Evolutionary conservation across 2,329 filamentous ascomycete species (phyloP).

Genomic region (Hypocreales sp.): DNA sequence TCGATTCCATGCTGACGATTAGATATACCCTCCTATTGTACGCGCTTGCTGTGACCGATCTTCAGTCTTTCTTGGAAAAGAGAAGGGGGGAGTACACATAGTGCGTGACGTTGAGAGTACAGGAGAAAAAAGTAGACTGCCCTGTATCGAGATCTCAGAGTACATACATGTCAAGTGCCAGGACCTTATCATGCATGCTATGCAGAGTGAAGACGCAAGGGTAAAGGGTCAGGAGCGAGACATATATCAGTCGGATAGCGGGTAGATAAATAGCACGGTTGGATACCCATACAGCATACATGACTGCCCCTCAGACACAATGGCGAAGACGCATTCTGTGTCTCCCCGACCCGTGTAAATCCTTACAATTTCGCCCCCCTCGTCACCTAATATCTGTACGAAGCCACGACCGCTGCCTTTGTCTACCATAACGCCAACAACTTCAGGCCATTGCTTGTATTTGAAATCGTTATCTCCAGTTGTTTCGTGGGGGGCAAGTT

Average conservation of each 20-base stretch:
- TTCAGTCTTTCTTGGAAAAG: not conserved
- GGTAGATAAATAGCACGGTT: not conserved
- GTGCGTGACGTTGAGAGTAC: not conserved
- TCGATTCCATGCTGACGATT: not conserved
- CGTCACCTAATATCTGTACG: not conserved
- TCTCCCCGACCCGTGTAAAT: not conserved
- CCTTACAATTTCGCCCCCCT: not conserved
- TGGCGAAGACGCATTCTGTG: not conserved
- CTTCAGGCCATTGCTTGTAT: not conserved
- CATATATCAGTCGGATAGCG: not conserved
- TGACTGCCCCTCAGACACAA: not conserved
- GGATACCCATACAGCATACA: not conserved
- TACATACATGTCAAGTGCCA: not conserved
- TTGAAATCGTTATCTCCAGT: not conserved
- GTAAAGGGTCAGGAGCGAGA: not conserved
- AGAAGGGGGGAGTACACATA: not conserved
- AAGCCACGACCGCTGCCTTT: not conserved
- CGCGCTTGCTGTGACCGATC: not conserved
- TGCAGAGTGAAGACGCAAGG: not conserved
- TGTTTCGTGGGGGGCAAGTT: not conserved
- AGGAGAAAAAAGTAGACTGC: not conserved
- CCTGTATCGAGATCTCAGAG: not conserved
- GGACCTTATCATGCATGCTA: not conserved
- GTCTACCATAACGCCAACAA: not conserved
- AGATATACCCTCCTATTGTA: not conserved